Evolutionary conservation across 441 rosid species (phyloP).

Genomic region (Macaranga tanarius): DNA sequence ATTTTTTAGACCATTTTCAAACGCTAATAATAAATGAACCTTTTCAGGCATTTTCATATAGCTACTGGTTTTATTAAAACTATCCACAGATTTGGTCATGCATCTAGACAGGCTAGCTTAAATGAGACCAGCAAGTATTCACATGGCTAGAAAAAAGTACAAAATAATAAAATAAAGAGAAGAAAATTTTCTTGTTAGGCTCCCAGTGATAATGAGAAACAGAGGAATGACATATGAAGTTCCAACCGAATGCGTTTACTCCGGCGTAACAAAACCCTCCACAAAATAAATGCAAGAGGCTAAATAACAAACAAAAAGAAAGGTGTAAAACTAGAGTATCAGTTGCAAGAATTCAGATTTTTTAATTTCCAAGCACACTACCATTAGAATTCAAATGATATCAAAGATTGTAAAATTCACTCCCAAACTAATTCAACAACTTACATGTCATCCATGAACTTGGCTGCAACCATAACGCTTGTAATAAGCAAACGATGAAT

Average conservation of each 20-base stretch:
- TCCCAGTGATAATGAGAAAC: conserved; percentile 7
- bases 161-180: not conserved
- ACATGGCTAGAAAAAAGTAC: not conserved
- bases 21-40: not conserved
- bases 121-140: not conserved
- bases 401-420: not conserved
- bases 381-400: not conserved
- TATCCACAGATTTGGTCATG: not conserved
- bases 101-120: too few species aligned
- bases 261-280: not conserved
- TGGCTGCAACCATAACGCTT: conserved; percentile 84
- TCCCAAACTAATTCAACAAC: conserved; percentile 15
- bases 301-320: not conserved
- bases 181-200: not conserved
- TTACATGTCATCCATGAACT: conserved; percentile 92
- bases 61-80: not conserved
- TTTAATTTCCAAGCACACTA: not conserved
- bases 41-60: too few species aligned
- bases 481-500: conserved; percentile 89
- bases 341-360: not conserved
- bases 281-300: not conserved
- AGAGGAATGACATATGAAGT: not conserved
- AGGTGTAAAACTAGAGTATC: not conserved
- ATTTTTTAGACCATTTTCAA: not conserved
- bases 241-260: too few species aligned